Conservation (phyloP, 2,329 filamentous ascomycete genomes). For the Neofusicoccum parvum region DNA sequence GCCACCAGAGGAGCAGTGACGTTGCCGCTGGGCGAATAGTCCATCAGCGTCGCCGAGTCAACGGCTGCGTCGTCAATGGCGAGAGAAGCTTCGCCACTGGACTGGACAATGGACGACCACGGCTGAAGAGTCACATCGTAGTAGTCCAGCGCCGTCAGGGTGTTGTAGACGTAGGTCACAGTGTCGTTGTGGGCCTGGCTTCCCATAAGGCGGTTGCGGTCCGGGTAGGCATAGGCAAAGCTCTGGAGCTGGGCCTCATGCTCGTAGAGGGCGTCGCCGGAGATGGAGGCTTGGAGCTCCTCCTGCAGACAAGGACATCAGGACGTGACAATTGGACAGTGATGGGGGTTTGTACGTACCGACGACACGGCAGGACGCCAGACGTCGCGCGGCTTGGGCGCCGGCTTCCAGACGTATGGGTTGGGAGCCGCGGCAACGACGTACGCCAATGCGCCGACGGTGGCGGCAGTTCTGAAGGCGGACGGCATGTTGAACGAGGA, state of each 20-base stretch:
- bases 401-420: conserved; percentile 9
- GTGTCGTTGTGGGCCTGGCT: conserved; percentile 43
- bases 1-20: conserved; percentile 31
- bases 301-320: conserved; percentile 24
- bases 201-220: conserved; percentile 42
- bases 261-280: conserved; percentile 30
- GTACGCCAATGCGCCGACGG: neutral
- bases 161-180: conserved; percentile 39
- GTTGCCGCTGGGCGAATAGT: conserved; percentile 32
- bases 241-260: conserved; percentile 38
- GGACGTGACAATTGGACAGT: neutral
- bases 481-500: conserved; percentile 3
- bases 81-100: conserved; percentile 28
- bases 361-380: conserved; percentile 10
- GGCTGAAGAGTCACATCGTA: conserved; percentile 40
- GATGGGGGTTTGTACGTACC: neutral
- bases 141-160: conserved; percentile 38
- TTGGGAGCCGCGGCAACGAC: neutral
- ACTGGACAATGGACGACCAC: conserved; percentile 29
- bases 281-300: conserved; percentile 37
- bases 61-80: conserved; percentile 27
- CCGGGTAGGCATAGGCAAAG: conserved; percentile 41
- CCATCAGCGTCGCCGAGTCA: conserved; percentile 24
- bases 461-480: neutral
- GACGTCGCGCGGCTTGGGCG: neutral